A percentile compares a stretch with the other conserved stretches of the same genome.
Evolutionary conservation across 2,329 filamentous ascomycete species (phyloP).

Genomic region (Ramularia endophylla): DNA sequence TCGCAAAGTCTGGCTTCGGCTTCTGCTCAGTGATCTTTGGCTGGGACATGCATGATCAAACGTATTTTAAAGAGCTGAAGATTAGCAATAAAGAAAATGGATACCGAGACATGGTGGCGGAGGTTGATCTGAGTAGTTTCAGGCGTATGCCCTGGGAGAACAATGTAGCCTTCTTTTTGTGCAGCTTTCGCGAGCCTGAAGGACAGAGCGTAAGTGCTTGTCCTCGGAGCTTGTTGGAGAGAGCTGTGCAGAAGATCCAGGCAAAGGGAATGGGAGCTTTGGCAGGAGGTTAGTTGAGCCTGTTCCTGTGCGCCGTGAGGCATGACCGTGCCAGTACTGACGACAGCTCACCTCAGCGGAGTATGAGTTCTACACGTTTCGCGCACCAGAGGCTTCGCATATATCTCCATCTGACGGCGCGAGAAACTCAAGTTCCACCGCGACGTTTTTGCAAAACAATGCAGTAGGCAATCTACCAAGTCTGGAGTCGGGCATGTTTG

Average conservation of each 20-base stretch:
- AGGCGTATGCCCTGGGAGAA: slow-evolving; percentile 87
- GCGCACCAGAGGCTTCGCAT: slow-evolving; percentile 48
- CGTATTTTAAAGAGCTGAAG: slow-evolving; percentile 76
- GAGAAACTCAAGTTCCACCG: slow-evolving; percentile 62
- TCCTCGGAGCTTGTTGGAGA: slow-evolving; percentile 68
- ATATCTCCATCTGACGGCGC: slow-evolving; percentile 43
- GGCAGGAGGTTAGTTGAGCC: slow-evolving; percentile 66
- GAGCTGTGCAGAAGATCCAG: slow-evolving; percentile 60
- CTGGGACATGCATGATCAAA: slow-evolving; percentile 96
- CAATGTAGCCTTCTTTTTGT: slow-evolving; percentile 76
- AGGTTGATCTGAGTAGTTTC: slow-evolving; percentile 72
- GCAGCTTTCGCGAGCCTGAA: slow-evolving; percentile 79
- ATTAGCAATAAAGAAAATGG: slow-evolving; percentile 90
- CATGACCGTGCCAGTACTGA: slow-evolving; percentile 13
- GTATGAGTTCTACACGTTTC: slow-evolving; percentile 93
- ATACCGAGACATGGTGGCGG: slow-evolving; percentile 76
- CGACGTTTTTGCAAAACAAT: slow-evolving; percentile 67
- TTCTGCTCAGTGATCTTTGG: slow-evolving; percentile 94
- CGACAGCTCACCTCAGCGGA: slow-evolving; percentile 55
- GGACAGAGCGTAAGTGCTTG: slow-evolving; percentile 67
- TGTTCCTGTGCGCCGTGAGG: not conserved
- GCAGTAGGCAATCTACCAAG: slow-evolving; percentile 67
- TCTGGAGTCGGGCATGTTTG: slow-evolving; percentile 92
- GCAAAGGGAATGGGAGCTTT: slow-evolving; percentile 70
- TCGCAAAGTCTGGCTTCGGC: slow-evolving; percentile 75